These are phyloP conservation scores for Cladosporium sp. DNA, from an alignment of 2,329 filamentous ascomycete genomes.

Conservation along the genomic window DNA sequence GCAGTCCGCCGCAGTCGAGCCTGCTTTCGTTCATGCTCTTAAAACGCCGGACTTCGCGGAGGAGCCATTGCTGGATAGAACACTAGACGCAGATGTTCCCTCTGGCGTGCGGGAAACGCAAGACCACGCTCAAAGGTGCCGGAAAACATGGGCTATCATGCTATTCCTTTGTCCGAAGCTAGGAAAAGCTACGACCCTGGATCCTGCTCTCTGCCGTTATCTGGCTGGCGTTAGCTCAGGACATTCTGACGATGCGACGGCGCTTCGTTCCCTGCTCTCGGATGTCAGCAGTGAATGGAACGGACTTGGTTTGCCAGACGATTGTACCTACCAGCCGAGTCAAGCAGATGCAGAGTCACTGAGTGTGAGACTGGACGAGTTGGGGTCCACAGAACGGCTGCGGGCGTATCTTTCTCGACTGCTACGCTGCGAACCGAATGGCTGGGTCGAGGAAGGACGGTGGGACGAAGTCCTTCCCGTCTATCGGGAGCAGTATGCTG, in stretches of 20 bases:
- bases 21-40: slow-evolving; percentile 25
- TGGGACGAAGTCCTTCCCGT: slow-evolving; percentile 1
- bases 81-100: background rate
- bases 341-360: background rate
- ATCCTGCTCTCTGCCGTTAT: background rate
- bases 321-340: background rate
- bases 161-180: background rate
- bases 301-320: background rate
- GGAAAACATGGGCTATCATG: background rate
- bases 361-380: slow-evolving; percentile 1
- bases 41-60: slow-evolving; percentile 27
- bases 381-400: background rate
- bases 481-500: background rate
- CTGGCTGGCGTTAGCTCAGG: background rate
- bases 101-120: background rate
- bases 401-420: background rate
- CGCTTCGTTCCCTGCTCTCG: background rate
- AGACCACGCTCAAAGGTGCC: background rate
- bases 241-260: background rate
- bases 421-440: slow-evolving; percentile 8
- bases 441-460: slow-evolving; percentile 9
- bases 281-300: background rate
- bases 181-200: background rate
- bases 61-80: slow-evolving; percentile 6
- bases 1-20: slow-evolving; percentile 34